Base-by-base conservation (phyloP, 495 filamentous ascomycete species). In the Neurospora sp. region DNA sequence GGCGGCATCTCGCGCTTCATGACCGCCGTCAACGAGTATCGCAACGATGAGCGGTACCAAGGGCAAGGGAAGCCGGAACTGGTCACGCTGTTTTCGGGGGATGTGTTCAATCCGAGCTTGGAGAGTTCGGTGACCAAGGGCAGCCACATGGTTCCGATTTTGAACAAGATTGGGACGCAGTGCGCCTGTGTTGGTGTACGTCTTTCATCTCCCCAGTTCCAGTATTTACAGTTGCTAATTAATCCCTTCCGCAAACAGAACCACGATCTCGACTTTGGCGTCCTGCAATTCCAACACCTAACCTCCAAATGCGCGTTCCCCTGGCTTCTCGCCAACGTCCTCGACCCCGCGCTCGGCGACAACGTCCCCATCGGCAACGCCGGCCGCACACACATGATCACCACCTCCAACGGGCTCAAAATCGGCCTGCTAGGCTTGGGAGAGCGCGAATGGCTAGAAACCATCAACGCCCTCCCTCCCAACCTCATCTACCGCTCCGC, bases 181-280 rank as follows among this genome's bases (percentile, higher is more conserved):
- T 91, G 90, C 27, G 92, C 93, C 5, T 91, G 92, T 82, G 86
- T 94, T 71, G 94, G 94, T 70, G 91, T 93, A 84, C 76, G 90
- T 86, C 74, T 3, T 46, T 27, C 40, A 8, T 10, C 11, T 22
- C 41, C 40, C 39, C 39, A 39, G 11, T 3, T n/a, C n/a, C n/a
- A n/a, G n/a, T n/a, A n/a, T n/a, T n/a, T n/a, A n/a, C 7, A 61
- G 1, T 4, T 10, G 27, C 68, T 77, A 35, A 78, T 53, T 31
- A 31, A 31, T 3, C 27, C 27, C 27, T 31, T 31, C 35, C 27
- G 1, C 2, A 27, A 9, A 16, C 70, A 85, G 87, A 97, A 97
- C 78, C 94, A 97, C 80, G 94, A 97, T 78, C 89, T 97, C 44
- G 94, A 97, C 80, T 97, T 97, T 77, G 94, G 94, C n/a, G 91